Evolutionary conservation across 345 rosid species (phyloP), one percentile per base, ranked within the genome.

Genomic region (Lagerstroemia speciosa): DNA sequence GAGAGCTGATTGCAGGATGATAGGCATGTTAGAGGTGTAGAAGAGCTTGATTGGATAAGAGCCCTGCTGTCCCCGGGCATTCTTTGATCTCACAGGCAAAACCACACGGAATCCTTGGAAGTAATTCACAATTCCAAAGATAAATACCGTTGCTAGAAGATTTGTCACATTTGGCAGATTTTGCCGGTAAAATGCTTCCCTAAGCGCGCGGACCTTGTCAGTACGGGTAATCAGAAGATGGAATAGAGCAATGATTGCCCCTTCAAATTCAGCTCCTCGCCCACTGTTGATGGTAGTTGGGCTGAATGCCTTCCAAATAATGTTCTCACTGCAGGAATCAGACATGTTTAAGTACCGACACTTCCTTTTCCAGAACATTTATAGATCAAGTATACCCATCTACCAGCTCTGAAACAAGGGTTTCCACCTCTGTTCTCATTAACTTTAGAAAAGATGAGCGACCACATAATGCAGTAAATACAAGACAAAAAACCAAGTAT

Each of bases 41-140:
- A 90, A 90, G 65, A 90, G 77, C 79, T 90, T 90, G 80, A 88
- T 90, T 8, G 94, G 97, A 78, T 88, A 90, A 9, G 97, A 90
- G 32, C 94, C 97, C 81, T 90, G 97, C 73, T 88, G 97, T 24
- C 97, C 97, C 73, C 97, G 92, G 27, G 92, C 97, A 77, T 86
- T 90, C 94, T 88, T 90, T 3, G 97, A 90, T 78, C 97, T 82
- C 75, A 90, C 94, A 53, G 92, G 97, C 65, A 90, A 79, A 45
- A 90, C 97, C 61, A 90, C 97, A 70, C 94, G 92, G 79, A 90
- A 90, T 32, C 94, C 97, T 90, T 90, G 97, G 89, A 90, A 90
- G 82, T 90, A 88, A 76, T 86, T 84, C 33, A 90, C 97, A 69
- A 90, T 86, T n/a, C 86, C 75, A 82, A 90, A 90, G 72, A 90